These are phyloP conservation scores for Phlebopus sp. DNA, from an alignment of 1,284 basidiomycete genomes.

Conservation along the genomic window DNA sequence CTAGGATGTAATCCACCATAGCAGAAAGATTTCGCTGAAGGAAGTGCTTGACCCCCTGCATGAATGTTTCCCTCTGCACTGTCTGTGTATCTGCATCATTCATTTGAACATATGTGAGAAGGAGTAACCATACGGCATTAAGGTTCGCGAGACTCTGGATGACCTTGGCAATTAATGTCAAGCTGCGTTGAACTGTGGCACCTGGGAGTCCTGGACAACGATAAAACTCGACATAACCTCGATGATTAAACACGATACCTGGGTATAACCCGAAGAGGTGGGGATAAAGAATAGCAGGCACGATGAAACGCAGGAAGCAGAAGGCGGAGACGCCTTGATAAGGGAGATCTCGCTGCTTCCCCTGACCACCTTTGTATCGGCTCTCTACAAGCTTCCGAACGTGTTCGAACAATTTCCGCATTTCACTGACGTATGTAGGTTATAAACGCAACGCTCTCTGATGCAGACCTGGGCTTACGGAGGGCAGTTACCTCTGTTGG, in stretches of 20 bases:
- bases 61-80: conserved; percentile 69
- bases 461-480: conserved; percentile 47
- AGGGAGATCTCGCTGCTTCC: conserved; percentile 54
- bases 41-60: conserved; percentile 69
- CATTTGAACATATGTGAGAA: conserved; percentile 1
- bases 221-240: conserved; percentile 6
- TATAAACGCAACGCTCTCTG: conserved; percentile 9
- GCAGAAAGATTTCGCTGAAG: conserved; percentile 53
- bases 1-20: conserved; percentile 74
- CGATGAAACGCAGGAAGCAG: conserved; percentile 81
- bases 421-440: conserved; percentile 50
- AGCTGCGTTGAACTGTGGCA: conserved; percentile 62
- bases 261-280: conserved; percentile 73
- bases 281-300: conserved; percentile 76
- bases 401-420: conserved; percentile 68
- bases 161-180: conserved; percentile 76
- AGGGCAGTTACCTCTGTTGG: conserved; percentile 68
- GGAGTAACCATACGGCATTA: conserved; percentile 51
- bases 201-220: conserved; percentile 57
- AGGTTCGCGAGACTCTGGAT: conserved; percentile 79
- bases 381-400: conserved; percentile 70
- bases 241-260: conserved; percentile 42
- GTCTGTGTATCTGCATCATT: conserved; percentile 36
- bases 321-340: conserved; percentile 84
- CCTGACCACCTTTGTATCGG: conserved; percentile 45